Conservation (phyloP, 805 yeast genomes). For the Candida wancherniae region DNA sequence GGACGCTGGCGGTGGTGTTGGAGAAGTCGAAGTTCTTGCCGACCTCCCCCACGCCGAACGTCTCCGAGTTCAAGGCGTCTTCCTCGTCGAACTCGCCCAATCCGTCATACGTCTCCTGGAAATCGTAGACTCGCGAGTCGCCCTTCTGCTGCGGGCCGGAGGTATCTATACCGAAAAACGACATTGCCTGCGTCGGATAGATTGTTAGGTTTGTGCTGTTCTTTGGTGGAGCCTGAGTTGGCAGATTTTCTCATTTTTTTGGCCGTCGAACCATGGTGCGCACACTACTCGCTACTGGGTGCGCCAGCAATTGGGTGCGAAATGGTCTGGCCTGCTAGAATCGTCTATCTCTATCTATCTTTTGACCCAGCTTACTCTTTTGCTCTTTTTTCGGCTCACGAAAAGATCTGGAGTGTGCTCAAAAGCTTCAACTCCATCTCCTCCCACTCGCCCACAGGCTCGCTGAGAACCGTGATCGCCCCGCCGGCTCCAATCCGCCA, state of each 20-base stretch:
- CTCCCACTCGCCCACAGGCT: slow-evolving; percentile 81
- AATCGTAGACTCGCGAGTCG: slow-evolving; percentile 48
- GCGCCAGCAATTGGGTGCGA: too few relatives aligned
- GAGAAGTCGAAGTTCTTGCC: slow-evolving; percentile 68
- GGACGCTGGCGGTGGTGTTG: slow-evolving; percentile 20
- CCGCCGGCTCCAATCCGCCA: slow-evolving; percentile 99
- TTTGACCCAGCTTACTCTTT: too few relatives aligned
- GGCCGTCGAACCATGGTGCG: slow-evolving; percentile 3
- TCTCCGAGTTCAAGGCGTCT: slow-evolving; percentile 76
- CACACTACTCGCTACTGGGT: slow-evolving; percentile 6
- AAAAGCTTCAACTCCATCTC: slow-evolving; percentile 81
- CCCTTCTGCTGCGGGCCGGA: slow-evolving; percentile 27
- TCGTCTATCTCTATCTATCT: too few relatives aligned
- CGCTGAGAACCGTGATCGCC: slow-evolving; percentile 87
- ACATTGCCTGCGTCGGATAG: slow-evolving; percentile 37
- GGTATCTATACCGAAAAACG: slow-evolving; percentile 64
- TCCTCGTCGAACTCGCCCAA: slow-evolving; percentile 66
- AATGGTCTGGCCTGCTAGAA: too few relatives aligned
- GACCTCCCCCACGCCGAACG: slow-evolving; percentile 59
- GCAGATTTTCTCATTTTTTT: slow-evolving; percentile 1
- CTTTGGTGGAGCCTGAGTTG: too few relatives aligned
- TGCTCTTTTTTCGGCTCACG: too few relatives aligned
- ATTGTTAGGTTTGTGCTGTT: not conserved
- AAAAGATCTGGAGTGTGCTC: slow-evolving; percentile 75
- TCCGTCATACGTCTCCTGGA: slow-evolving; percentile 81